Percentiles rank a stretch among this genome's conserved stretches.
Evolutionary conservation across 2,329 filamentous ascomycete species (phyloP).

Genomic region (Aspergillus aculeatinus): DNA sequence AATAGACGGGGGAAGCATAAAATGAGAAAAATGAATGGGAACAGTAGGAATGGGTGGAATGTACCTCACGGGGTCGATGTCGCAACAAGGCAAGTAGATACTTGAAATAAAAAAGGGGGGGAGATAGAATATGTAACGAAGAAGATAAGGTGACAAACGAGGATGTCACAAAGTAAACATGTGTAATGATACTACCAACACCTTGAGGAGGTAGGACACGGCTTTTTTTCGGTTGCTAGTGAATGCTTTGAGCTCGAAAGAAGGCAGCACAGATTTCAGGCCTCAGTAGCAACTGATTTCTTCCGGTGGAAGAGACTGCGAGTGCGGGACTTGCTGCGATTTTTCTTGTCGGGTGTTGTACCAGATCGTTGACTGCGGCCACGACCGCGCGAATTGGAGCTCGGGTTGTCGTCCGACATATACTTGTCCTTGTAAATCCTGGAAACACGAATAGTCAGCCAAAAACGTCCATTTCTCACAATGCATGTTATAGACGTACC

Average conservation of each 20-base stretch:
- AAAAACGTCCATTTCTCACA: neutral
- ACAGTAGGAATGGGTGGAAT: neutral
- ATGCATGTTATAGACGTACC: slow-evolving; percentile 59
- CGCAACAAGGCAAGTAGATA: neutral
- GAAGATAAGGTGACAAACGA: neutral
- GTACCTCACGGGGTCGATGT: neutral
- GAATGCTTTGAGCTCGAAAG: slow-evolving; percentile 6
- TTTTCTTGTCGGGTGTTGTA: slow-evolving; percentile 60
- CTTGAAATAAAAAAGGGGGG: neutral
- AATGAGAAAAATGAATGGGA: neutral
- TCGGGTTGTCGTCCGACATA: slow-evolving; percentile 61
- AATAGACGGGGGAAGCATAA: neutral
- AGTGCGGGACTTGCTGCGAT: slow-evolving; percentile 72
- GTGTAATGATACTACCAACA: neutral
- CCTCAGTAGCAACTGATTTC: slow-evolving; percentile 39
- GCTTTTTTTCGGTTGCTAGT: slow-evolving; percentile 5
- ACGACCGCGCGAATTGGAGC: slow-evolving; percentile 32
- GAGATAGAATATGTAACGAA: too few relatives aligned
- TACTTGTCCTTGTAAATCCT: slow-evolving; percentile 99
- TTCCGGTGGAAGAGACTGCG: slow-evolving; percentile 70
- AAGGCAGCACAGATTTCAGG: slow-evolving; percentile 13
- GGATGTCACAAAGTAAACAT: neutral
- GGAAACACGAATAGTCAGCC: neutral
- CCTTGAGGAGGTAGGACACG: neutral
- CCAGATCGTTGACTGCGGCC: slow-evolving; percentile 28